phyloP scores from a whole-genome alignment of 805 yeast species.

The Candida quercuum region DNA sequence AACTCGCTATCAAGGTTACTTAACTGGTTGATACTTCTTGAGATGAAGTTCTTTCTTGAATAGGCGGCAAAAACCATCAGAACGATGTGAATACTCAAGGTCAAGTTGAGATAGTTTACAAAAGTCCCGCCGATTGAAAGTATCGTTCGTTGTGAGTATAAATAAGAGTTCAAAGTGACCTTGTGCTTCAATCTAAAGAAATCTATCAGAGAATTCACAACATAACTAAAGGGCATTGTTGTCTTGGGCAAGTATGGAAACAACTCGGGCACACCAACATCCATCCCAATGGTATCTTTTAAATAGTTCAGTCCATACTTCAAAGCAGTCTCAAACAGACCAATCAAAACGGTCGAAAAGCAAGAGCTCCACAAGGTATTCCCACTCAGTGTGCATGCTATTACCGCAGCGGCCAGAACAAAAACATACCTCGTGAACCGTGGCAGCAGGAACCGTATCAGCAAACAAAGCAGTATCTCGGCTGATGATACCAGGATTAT shows the following conservation, averaged over 20 bases:
- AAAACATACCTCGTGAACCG: constrained; percentile 16
- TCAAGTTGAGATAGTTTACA: constrained; percentile 13
- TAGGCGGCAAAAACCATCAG: constrained; percentile 19
- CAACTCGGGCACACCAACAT: constrained; percentile 9
- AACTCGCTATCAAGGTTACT: constrained; percentile 7
- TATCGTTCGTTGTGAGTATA: too few relatives aligned
- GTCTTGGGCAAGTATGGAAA: constrained; percentile 18
- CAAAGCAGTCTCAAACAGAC: constrained; percentile 11
- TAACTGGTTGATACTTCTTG: constrained; percentile 21
- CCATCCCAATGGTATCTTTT: constrained; percentile 6
- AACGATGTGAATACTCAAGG: constrained; percentile 20
- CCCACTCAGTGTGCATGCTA: constrained; percentile 18
- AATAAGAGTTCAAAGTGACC: too few relatives aligned
- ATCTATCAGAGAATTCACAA: background rate
- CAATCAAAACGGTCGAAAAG: constrained; percentile 7
- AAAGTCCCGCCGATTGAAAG: too few relatives aligned
- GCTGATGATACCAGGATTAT: constrained; percentile 11
- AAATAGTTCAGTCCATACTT: constrained; percentile 6
- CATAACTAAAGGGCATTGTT: background rate
- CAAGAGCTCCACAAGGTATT: constrained; percentile 10
- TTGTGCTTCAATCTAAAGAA: background rate
- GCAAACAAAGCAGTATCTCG: constrained; percentile 13
- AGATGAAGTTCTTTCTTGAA: constrained; percentile 20
- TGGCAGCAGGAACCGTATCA: constrained; percentile 18
- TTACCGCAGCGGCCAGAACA: constrained; percentile 19